Evolutionary conservation across 106 monocot species (phyloP).

Genomic region (Amphibolis antarctica): DNA sequence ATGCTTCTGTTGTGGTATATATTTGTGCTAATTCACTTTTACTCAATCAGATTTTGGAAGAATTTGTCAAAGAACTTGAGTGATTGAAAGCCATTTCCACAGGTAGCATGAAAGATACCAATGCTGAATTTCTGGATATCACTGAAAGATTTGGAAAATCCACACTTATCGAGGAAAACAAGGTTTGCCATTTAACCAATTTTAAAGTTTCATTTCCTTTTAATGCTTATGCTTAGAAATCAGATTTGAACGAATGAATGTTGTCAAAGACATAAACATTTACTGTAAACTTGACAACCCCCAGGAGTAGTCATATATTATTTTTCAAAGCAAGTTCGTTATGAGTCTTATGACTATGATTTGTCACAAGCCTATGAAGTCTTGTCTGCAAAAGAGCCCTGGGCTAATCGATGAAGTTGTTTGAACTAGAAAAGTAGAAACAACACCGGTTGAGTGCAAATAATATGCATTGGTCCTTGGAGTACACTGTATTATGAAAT

Average conservation of each 20-base stretch:
- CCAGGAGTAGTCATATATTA: no score
- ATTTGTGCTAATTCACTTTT: no score
- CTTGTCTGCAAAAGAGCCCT: no score
- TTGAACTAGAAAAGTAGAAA: no score
- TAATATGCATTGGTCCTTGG: not conserved
- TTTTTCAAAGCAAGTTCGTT: no score
- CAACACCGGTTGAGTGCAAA: not conserved
- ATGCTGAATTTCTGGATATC: not conserved
- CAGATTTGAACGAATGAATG: not conserved
- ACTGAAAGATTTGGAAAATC: not conserved
- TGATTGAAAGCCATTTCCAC: conserved; percentile 11
- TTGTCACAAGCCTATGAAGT: no score
- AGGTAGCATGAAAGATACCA: not conserved
- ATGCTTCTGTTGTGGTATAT: no score
- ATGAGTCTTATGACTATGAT: no score
- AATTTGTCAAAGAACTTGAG: not conserved
- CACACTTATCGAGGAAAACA: not conserved
- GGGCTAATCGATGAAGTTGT: no score
- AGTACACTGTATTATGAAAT: not conserved
- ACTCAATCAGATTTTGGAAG: no score
- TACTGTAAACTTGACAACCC: no score
- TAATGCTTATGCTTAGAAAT: not conserved
- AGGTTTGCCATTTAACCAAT: conserved; percentile 2
- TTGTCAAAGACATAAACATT: not conserved
- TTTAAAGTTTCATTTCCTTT: not conserved